These are phyloP conservation scores for Aspergillus ochraceus DNA, from an alignment of 2,329 filamentous ascomycete genomes.

Conservation along the genomic window DNA sequence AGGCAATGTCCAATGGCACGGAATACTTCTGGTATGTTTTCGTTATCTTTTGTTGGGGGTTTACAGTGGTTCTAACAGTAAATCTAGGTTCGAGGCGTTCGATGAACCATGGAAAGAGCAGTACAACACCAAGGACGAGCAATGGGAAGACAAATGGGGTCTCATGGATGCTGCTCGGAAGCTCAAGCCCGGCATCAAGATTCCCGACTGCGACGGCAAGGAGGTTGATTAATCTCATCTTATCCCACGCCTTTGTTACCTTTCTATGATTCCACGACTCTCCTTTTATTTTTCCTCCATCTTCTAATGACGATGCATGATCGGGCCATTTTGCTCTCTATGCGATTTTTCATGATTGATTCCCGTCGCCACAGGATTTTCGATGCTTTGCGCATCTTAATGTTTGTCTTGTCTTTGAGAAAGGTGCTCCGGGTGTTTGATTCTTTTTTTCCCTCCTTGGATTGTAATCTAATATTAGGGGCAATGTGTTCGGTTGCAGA, in stretches of 20 bases:
- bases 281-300: not conserved
- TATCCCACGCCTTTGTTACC: not conserved
- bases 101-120: constrained; percentile 91
- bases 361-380: constrained; percentile 16
- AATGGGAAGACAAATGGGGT: constrained; percentile 97
- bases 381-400: constrained; percentile 11
- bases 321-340: not conserved
- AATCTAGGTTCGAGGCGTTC: constrained; percentile 78
- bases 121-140: constrained; percentile 66
- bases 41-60: not conserved
- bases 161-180: constrained; percentile 82
- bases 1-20: constrained; percentile 75
- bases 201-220: constrained; percentile 82
- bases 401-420: constrained; percentile 3
- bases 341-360: constrained; percentile 14
- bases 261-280: not conserved
- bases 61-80: constrained; percentile 14
- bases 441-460: constrained; percentile 3
- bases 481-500: not conserved
- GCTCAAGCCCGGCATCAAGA: constrained; percentile 78
- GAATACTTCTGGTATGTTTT: constrained; percentile 81
- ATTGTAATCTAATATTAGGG: constrained; percentile 15
- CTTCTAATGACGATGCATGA: constrained; percentile 8
- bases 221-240: constrained; percentile 49
- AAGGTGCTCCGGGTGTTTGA: constrained; percentile 10